Evolutionary conservation across 202 grass and related monocot genomes (phyloP), one percentile per base, ranked within the genome.

Genomic region (Tripidium arundinaceum): DNA sequence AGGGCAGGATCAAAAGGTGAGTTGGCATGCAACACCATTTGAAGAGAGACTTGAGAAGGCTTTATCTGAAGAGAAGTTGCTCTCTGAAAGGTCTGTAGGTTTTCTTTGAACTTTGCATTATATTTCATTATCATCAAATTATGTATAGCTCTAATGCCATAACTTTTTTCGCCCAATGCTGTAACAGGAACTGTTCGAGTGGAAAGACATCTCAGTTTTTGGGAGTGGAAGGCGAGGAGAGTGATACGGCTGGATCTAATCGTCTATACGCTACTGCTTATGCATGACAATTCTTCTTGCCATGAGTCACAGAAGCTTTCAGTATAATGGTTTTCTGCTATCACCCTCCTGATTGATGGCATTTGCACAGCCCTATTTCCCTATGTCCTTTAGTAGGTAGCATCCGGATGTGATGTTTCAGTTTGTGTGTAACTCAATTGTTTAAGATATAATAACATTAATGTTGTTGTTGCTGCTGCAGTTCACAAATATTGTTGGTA

Each of bases 41-140:
- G 96, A 96, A 47, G 96, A 99, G 88, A 91, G 92, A 70, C 86
- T 99, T 83, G 96, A 99, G 75, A 99, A 93, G 88, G 96, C 96
- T 81, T 89, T 99, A 70, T 99, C 92, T 82, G 92, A 99, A 43
- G 92, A 93, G 54, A 95, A 91, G 25, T 47, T 90, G 21, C 55
- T 87, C 36, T 87, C 88, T 25, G 82, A 89, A 86, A 95, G 96
- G 92, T 95, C 79, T 62, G 39, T 59, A 65, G 5, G 43, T 40
- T 78, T 65, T 31, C 50, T 11, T 81, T 80, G 54, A 70, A 22
- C 16, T 80, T 43, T 70, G 16, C 49, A 69, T 26, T 24, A 50
- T 24, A 33, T 84, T 75, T 74, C 68, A 67, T 50, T 62, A 4
- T 55, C 46, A 52, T 33, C 16, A 68, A 76, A 66, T 62, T 26